Evolutionary conservation across 768 basidiomycete genomes (phyloP).

Genomic region (Pleurotus cornucopiae): DNA sequence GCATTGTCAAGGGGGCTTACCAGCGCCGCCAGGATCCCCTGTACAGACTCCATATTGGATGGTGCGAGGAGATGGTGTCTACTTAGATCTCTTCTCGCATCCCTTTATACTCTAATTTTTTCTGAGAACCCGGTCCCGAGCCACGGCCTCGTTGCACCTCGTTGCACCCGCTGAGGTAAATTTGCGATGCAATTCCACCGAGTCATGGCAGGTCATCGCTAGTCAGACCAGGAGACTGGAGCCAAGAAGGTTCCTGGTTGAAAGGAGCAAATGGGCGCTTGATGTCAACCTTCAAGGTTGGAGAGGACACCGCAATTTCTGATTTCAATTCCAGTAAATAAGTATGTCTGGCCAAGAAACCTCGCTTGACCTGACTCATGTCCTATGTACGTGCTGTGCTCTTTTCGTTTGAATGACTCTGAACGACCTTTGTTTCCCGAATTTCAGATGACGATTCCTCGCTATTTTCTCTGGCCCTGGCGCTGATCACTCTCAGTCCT

Average conservation of each 20-base stretch:
- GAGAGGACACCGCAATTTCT: no score
- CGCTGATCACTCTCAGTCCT: constrained; percentile 63
- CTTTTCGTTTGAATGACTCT: not conserved
- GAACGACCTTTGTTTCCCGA: constrained; percentile 2
- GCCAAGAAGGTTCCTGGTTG: no score
- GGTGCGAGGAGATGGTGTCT: not conserved
- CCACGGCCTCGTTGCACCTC: not conserved
- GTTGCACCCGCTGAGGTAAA: not conserved
- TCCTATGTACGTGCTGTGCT: constrained; percentile 44
- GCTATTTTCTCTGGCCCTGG: constrained; percentile 48
- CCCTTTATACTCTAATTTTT: not conserved
- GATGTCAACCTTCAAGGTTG: no score
- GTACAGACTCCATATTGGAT: not conserved
- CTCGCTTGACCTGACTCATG: constrained; percentile 64
- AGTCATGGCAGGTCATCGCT: not conserved
- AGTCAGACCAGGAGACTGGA: no score
- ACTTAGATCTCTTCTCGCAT: not conserved
- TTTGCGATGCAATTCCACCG: not conserved
- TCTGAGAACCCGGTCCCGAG: not conserved
- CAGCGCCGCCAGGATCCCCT: not conserved
- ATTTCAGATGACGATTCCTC: constrained; percentile 59
- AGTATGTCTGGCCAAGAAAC: constrained; percentile 18
- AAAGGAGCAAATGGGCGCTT: no score
- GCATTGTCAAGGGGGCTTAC: not conserved
- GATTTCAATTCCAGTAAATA: no score